Evolutionary conservation across 352 stramenopile species (phyloP), one percentile per base, ranked within the genome.

Genomic region (Phytophthora meadii): DNA sequence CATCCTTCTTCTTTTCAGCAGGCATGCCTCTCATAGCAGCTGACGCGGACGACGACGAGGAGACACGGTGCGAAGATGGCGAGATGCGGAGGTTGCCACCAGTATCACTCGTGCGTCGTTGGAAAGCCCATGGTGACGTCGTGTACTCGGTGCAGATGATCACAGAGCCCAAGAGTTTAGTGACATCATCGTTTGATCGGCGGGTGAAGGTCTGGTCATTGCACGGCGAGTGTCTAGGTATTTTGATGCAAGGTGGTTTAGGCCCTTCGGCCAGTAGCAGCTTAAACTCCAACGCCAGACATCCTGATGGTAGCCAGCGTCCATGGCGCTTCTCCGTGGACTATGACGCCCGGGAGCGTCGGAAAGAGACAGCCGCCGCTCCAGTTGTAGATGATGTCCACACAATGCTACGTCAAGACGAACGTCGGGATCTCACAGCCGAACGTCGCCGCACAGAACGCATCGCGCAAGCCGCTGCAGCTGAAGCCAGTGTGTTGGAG

Each of bases 101-200:
- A 24, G 64, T 83, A 42, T 65, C 61, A n/a, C 73, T 80, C 11
- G 54, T 80, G 28, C 65, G 77, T 48, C 83, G 87, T 46, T 96
- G 88, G 88, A 76, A 77, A 34, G 87, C 82, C 10, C 88, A 96
- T 53, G 64, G 68, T 39, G 87, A 94, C 65, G 76, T 90, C 17
- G 74, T 96, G 45, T 92, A 93, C 57, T 92, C 81, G 19, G 67
- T 92, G 24, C 84, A 94, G 54, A 74, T 90, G 63, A 84, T 92
- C 52, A n/a, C 57, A 24, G 81, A 93, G 53, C 78, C 80, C 32
- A 73, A 74, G 61, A 93, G 79, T 27, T 54, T 96, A 14, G 61
- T 96, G 62, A 90, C 87, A 24, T 87, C 83, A 27, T 92, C 84
- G 11, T 92, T 92, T 49, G 87, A 96, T 52, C 84, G 88, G 4